Evolutionary conservation across 164 flowering plant species (phyloP).

Genomic region (Vitis rotundifolia): DNA sequence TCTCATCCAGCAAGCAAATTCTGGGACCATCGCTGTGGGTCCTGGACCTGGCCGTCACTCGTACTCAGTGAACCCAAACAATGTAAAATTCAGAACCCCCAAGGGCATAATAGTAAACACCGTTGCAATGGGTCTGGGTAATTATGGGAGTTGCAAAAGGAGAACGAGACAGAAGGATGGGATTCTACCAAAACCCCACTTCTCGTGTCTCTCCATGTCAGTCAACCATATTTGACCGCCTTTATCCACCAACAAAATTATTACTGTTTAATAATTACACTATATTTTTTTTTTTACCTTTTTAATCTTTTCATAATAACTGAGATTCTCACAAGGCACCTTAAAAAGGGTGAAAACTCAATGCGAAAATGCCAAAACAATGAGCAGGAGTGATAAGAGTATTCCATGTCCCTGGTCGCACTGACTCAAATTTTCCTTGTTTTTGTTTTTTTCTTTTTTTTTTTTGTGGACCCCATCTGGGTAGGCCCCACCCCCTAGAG

Average conservation of each 20-base stretch:
- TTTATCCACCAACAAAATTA: slow-evolving; percentile 25
- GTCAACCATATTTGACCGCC: slow-evolving; percentile 26
- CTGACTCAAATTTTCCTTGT: too few relatives aligned
- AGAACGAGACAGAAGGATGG: neutral
- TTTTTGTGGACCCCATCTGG: too few relatives aligned
- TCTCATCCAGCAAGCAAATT: neutral
- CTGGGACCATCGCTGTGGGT: neutral
- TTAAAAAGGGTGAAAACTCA: neutral
- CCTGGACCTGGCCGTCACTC: neutral
- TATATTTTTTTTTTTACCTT: slow-evolving; percentile 7
- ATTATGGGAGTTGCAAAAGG: neutral
- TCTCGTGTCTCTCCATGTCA: slow-evolving; percentile 25
- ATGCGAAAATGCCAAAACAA: too few relatives aligned
- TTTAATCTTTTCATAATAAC: neutral
- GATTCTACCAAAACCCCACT: slow-evolving; percentile 9
- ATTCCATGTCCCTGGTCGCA: too few relatives aligned
- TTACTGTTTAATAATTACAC: slow-evolving; percentile 25
- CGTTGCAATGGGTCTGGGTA: neutral
- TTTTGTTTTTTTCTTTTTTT: too few relatives aligned
- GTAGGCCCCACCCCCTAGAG: too few relatives aligned
- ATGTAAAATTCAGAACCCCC: neutral
- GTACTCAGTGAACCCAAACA: neutral
- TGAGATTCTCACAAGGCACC: neutral
- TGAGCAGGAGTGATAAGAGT: too few relatives aligned
- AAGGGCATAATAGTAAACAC: neutral